Percentiles rank a stretch among this genome's conserved stretches.
These are phyloP conservation scores for Zygoascus sp. DNA, from an alignment of 1,139 yeast species.

Conservation along the genomic window DNA sequence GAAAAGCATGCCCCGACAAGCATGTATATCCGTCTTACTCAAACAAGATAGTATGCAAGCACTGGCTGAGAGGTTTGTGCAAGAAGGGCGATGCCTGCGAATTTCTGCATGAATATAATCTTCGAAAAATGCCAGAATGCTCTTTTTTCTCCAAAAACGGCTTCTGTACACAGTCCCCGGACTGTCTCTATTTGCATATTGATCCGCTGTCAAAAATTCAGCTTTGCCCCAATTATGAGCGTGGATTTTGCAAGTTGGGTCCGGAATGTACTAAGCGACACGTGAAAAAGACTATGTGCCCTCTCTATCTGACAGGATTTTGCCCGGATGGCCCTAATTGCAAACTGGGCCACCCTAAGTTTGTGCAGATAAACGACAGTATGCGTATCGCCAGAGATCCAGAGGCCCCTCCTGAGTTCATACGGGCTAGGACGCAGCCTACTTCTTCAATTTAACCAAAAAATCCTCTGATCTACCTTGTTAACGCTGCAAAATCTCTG, in stretches of 20 bases:
- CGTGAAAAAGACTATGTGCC: conserved; percentile 71
- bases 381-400: conserved; percentile 38
- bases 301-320: conserved; percentile 82
- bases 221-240: conserved; percentile 74
- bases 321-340: conserved; percentile 62
- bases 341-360: conserved; percentile 42
- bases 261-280: conserved; percentile 84
- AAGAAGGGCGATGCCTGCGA: conserved; percentile 97
- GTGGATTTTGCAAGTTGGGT: conserved; percentile 92
- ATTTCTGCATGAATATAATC: conserved; percentile 88
- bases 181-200: conserved; percentile 86
- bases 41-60: conserved; percentile 92
- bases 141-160: conserved; percentile 83
- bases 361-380: conserved; percentile 35
- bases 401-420: conserved; percentile 18
- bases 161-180: conserved; percentile 89
- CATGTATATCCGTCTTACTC: conserved; percentile 79
- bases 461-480: conserved; percentile 3
- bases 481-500: neutral
- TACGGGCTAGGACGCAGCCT: conserved; percentile 3
- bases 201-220: conserved; percentile 88
- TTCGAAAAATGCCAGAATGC: conserved; percentile 97
- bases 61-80: conserved; percentile 96
- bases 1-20: conserved; percentile 78
- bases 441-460: neutral